These are phyloP conservation scores for Seminavis robusta DNA, from an alignment of 108 stramenopile species.

Conservation along the genomic window DNA sequence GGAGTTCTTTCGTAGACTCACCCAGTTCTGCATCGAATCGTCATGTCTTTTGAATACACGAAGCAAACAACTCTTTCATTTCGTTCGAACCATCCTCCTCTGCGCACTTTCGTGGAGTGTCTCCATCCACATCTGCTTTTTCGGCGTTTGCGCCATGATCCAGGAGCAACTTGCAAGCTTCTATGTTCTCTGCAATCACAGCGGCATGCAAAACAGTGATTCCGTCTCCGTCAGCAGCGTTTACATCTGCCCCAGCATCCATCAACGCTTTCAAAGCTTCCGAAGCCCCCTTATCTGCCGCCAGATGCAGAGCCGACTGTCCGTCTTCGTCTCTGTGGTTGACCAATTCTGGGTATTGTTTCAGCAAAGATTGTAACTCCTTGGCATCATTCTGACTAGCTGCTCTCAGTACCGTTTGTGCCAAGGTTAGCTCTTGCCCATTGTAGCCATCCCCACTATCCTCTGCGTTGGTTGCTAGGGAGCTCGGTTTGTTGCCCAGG, in stretches of 20 bases:
- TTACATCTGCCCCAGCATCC: slow-evolving; percentile 59
- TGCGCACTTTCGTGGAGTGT: slow-evolving; percentile 63
- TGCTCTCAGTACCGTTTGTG: slow-evolving; percentile 39
- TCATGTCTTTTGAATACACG: not conserved
- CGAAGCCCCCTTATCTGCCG: slow-evolving; percentile 62
- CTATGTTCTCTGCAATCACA: slow-evolving; percentile 66
- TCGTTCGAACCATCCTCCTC: slow-evolving; percentile 52
- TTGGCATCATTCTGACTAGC: slow-evolving; percentile 36
- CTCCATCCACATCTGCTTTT: slow-evolving; percentile 74
- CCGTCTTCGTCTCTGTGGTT: slow-evolving; percentile 55
- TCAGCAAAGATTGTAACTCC: slow-evolving; percentile 11
- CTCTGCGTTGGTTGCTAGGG: slow-evolving; percentile 12
- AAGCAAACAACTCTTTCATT: slow-evolving; percentile 38
- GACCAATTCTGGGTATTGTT: slow-evolving; percentile 30
- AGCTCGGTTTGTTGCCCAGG: slow-evolving; percentile 4
- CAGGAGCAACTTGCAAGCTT: slow-evolving; percentile 49
- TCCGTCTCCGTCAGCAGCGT: slow-evolving; percentile 67
- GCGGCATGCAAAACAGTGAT: slow-evolving; percentile 78
- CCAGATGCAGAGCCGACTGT: slow-evolving; percentile 76
- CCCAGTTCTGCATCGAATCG: no score
- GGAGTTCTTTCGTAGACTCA: no score
- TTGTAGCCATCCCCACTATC: slow-evolving; percentile 3
- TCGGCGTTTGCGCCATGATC: slow-evolving; percentile 75
- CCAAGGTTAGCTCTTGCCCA: not conserved
- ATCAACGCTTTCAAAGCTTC: slow-evolving; percentile 59